phyloP scores from a whole-genome alignment of 2,329 filamentous ascomycete genomes.

The Claviceps spartinae region DNA sequence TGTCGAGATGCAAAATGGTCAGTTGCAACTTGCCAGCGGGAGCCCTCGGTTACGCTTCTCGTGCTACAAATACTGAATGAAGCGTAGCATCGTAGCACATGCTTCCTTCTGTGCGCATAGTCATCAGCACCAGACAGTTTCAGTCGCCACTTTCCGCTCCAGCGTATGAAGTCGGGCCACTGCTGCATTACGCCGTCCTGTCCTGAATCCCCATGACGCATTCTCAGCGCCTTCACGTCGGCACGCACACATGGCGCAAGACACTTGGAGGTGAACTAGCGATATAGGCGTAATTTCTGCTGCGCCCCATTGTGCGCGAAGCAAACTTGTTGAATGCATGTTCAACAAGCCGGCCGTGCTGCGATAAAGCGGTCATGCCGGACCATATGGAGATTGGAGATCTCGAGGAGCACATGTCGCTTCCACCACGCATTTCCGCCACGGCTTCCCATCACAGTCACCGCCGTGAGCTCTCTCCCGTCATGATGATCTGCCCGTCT shows the following conservation, averaged over 20 bases:
- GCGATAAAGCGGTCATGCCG: not conserved
- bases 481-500: not conserved
- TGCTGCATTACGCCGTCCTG: not conserved
- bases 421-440: no score
- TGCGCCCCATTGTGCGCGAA: not conserved
- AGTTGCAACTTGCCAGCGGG: not conserved
- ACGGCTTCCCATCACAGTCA: not conserved
- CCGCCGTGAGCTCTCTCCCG: constrained; percentile 1
- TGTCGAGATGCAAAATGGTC: not conserved
- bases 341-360: not conserved
- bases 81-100: not conserved
- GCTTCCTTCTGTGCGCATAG: not conserved
- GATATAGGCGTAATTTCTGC: not conserved
- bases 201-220: not conserved
- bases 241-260: not conserved
- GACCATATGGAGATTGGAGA: not conserved
- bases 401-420: not conserved
- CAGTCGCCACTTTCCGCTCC: not conserved
- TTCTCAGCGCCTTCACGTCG: not conserved
- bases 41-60: not conserved
- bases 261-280: not conserved
- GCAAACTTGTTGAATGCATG: not conserved
- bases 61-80: not conserved
- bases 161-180: not conserved
- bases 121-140: not conserved